Conservation (phyloP, 768 basidiomycete species). For the Pisolithus microcarpus region DNA sequence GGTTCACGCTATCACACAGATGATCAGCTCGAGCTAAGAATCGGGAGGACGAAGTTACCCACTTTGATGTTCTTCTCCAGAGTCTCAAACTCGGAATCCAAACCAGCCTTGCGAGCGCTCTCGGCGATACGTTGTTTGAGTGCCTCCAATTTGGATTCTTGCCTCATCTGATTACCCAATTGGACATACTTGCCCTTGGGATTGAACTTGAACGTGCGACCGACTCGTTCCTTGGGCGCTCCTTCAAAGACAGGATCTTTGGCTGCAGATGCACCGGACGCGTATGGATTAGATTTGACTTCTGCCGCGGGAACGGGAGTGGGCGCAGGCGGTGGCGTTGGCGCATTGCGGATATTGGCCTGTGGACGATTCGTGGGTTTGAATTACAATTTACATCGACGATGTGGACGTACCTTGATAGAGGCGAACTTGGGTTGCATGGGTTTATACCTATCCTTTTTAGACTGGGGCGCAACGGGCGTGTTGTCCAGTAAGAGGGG, state of each 20-base stretch:
- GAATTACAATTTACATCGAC: background rate
- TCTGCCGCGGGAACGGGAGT: conserved; percentile 34
- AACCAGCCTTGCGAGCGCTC: conserved; percentile 84
- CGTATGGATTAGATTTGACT: conserved; percentile 68
- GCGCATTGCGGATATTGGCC: conserved; percentile 74
- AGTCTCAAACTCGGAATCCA: conserved; percentile 89
- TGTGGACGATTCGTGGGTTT: conserved; percentile 14
- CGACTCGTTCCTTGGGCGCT: conserved; percentile 62
- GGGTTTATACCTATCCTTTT: conserved; percentile 91
- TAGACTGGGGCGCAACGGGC: conserved; percentile 53
- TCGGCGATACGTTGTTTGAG: conserved; percentile 92
- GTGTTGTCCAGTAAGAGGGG: conserved; percentile 68
- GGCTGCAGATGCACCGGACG: conserved; percentile 37
- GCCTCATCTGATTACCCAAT: conserved; percentile 61
- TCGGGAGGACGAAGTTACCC: background rate
- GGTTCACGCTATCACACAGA: conserved; percentile 54
- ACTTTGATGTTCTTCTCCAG: conserved; percentile 88
- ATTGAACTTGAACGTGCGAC: conserved; percentile 77
- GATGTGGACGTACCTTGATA: conserved; percentile 55
- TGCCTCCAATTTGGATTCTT: conserved; percentile 77
- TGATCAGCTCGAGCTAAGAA: background rate
- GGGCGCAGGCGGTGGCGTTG: conserved; percentile 49
- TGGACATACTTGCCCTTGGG: conserved; percentile 88
- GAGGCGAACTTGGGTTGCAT: conserved; percentile 99
- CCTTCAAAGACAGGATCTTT: conserved; percentile 67